Base-by-base conservation (phyloP, 2,329 filamentous ascomycete genomes). In the Orbilia javanica region DNA sequence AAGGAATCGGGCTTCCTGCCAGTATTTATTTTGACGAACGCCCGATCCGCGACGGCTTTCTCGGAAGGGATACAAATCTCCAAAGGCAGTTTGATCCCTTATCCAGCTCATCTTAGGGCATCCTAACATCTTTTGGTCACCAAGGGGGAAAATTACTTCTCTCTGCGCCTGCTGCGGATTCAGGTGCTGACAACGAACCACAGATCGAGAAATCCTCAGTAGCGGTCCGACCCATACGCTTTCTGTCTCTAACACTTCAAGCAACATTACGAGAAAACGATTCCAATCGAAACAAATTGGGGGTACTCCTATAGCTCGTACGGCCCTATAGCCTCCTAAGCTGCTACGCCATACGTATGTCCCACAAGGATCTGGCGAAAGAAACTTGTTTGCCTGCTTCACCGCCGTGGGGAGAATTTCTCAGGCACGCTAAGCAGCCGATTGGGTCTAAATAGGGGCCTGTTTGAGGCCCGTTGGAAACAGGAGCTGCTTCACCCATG, bases 401-500 rank as follows among this genome's bases (percentile, higher is more conserved):
- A 60, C 53, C 53, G 25, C 31, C 10, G 53, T 60, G 53, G 53
- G 31, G 53, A 60, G 53, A 25, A 42, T 29, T 15, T 6, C 29
- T 31, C 36, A 57, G 8, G 52, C 11, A 60, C 18, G 34, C 34
- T 60, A 60, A 57, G 55, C 20, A 60, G 31, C 39, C 29, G 36
- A 53, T 63, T 55, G 31, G 60, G 27, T 44, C 66, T 22, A 48
- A 57, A 44, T 20, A 60, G 62, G 69, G 69, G 60, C 68, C 15
- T 34, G 53, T 68, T 60, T 66, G 69, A 73, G 60, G 60, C 60
- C 69, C 69, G 60, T 73, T 66, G 69, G 67, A 78, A 78, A 78
- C 74, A 72, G 67, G 67, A 72, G 67, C 39, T 78, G 74, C 74
- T 63, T 78, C 74, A 78, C 7, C 67, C 15, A 36, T 71, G 73